These are phyloP conservation scores for Auriscalpium orientale DNA, from an alignment of 768 basidiomycete genomes.

Conservation along the genomic window DNA sequence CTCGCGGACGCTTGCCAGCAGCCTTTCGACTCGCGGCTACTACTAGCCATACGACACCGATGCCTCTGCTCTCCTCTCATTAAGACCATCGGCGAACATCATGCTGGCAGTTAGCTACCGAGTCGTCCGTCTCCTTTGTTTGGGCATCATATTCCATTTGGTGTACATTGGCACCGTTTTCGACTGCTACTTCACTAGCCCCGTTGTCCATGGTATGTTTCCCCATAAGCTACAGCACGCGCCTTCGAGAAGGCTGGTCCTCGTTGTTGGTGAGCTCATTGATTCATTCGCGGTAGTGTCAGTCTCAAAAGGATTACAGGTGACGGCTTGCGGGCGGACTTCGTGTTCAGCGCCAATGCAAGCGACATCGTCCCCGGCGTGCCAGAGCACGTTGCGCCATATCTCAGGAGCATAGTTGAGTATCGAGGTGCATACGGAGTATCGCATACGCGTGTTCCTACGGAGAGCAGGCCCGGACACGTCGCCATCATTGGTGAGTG, in stretches of 20 bases:
- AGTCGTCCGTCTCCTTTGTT: slow-evolving; percentile 37
- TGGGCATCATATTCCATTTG: slow-evolving; percentile 70
- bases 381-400: slow-evolving; percentile 61
- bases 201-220: slow-evolving; percentile 73
- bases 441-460: slow-evolving; percentile 81
- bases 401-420: slow-evolving; percentile 61
- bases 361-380: slow-evolving; percentile 46
- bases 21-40: no score
- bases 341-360: slow-evolving; percentile 58
- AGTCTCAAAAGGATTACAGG: slow-evolving; percentile 34
- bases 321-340: slow-evolving; percentile 79
- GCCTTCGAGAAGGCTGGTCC: slow-evolving; percentile 65
- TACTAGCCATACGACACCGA: no score
- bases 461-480: slow-evolving; percentile 83
- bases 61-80: not conserved
- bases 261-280: slow-evolving; percentile 59
- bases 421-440: slow-evolving; percentile 72
- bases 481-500: slow-evolving; percentile 73
- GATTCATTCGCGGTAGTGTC: not conserved
- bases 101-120: slow-evolving; percentile 6
- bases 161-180: slow-evolving; percentile 67
- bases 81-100: not conserved
- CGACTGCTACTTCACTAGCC: slow-evolving; percentile 84
- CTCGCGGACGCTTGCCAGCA: no score
- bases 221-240: slow-evolving; percentile 38